These are phyloP conservation scores for Yueomyces sp. DNA, from an alignment of 1,139 yeast genomes.

Conservation along the genomic window DNA sequence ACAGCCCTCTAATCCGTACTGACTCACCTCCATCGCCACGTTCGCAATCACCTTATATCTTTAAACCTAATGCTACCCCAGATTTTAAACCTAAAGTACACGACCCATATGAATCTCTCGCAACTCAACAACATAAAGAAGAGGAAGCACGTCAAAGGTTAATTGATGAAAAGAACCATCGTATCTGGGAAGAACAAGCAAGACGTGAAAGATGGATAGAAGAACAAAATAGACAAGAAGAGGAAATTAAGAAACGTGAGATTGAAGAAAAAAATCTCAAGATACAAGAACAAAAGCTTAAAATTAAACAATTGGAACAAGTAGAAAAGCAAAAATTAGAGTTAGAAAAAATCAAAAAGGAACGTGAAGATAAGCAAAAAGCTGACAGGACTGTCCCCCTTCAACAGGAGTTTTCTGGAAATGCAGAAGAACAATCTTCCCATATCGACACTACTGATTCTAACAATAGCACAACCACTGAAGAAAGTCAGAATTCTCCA, in stretches of 20 bases:
- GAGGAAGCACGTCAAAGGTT: background rate
- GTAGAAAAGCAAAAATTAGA: background rate
- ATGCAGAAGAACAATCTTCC: too few species aligned
- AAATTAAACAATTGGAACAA: background rate
- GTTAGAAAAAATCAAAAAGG: background rate
- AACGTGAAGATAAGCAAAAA: background rate
- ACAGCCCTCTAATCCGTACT: too few species aligned
- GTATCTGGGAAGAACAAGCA: background rate
- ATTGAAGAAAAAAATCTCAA: constrained; percentile 1
- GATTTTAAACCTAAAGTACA: too few species aligned
- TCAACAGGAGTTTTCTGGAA: too few species aligned
- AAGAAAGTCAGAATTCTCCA: too few species aligned
- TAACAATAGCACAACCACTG: too few species aligned
- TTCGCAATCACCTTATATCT: too few species aligned
- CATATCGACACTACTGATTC: too few species aligned
- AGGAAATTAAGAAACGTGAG: constrained; percentile 1
- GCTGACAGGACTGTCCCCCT: too few species aligned
- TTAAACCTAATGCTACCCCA: too few species aligned
- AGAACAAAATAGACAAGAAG: background rate
- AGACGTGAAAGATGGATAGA: background rate
- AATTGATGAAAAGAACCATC: background rate
- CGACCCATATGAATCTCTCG: too few species aligned
- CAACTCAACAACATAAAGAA: background rate
- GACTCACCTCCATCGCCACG: too few species aligned
- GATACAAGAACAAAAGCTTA: background rate